Evolutionary conservation across 139 green algal species (phyloP), one percentile per base, ranked within the genome.

Genomic region (Picochlorum sp.): DNA sequence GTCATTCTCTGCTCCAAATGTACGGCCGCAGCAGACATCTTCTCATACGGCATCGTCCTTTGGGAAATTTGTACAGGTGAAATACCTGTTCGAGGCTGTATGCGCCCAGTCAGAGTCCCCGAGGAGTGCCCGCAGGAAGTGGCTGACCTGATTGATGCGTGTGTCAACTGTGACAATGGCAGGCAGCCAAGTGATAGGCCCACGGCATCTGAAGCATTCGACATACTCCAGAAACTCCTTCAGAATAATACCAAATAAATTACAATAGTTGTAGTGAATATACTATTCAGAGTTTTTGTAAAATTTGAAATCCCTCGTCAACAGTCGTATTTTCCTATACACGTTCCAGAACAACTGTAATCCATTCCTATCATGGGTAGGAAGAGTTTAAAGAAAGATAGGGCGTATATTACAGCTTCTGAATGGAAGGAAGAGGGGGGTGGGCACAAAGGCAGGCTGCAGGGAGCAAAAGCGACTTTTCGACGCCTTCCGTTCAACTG

Each of bases 401-500:
- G 84, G 0, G 69, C 82, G 5, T 97, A 92, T 66, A 68, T 96
- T 4, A 98, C 90, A 0, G 77, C 77, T 11, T 96, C 89, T 47
- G 92, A 97, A 71, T 96, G 90, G 87, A 76, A 66, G 15, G 82
- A 84, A 61, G 90, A 96, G 51, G 83, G 86, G 66, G 88, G 88
- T 41, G 87, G 87, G 9, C 77, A 75, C 60, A 89, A 89, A 52
- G 72, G 67, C 30, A 67, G 72, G 34, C 58, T 68, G 2, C 45
- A 55, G 14, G 18, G 51, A 15, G 60, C 57, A 11, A 21, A 49
- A 0, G 67, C 79, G 0, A 73, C 76, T 14, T 95, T 95, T 71
- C 83, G 81, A 38, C 73, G 82, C 15, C 82, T 98, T 50, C 92
- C 92, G 2, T 97, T 95, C 75, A 74, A 90, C 71, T 96, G 90